Percentiles rank a stretch among this genome's conserved stretches.
Conservation (phyloP, 176 grass and related monocot genomes). For the Lolium rigidum region DNA sequence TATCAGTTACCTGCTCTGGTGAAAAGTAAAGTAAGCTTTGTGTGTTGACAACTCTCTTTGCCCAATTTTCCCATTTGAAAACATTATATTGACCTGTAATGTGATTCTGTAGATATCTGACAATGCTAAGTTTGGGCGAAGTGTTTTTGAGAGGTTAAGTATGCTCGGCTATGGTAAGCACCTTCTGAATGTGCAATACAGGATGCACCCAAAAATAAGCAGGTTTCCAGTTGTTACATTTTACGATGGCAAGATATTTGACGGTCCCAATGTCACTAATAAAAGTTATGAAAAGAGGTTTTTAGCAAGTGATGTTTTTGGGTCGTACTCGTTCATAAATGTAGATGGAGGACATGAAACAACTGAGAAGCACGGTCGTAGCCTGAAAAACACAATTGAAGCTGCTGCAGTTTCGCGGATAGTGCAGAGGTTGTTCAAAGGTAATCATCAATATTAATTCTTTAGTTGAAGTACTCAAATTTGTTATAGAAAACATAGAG, state of each 20-base stretch:
- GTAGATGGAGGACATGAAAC: slow-evolving; percentile 52
- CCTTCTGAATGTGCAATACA: slow-evolving; percentile 69
- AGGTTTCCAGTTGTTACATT: slow-evolving; percentile 65
- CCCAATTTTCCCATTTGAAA: not conserved
- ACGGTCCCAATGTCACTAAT: slow-evolving; percentile 54
- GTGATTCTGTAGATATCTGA: slow-evolving; percentile 55
- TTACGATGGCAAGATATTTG: slow-evolving; percentile 55
- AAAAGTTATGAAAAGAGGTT: slow-evolving; percentile 31
- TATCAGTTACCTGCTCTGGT: slow-evolving; percentile 61
- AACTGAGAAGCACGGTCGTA: slow-evolving; percentile 33
- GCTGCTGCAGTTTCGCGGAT: slow-evolving; percentile 44
- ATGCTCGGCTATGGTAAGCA: slow-evolving; percentile 53
- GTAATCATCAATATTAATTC: not conserved
- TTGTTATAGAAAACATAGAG: not conserved
- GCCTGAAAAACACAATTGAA: slow-evolving; percentile 59
- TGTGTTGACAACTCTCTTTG: not conserved
- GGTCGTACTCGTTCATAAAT: slow-evolving; percentile 70
- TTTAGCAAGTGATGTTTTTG: slow-evolving; percentile 47
- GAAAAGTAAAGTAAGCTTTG: slow-evolving; percentile 60
- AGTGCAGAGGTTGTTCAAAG: slow-evolving; percentile 46
- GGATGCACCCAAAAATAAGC: slow-evolving; percentile 75
- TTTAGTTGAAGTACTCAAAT: not conserved
- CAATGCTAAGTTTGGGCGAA: slow-evolving; percentile 53
- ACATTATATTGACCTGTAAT: not conserved
- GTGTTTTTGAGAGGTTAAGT: slow-evolving; percentile 63